A percentile compares a stretch with the other conserved stretches of the same genome.
These are phyloP conservation scores for Ustulina deusta DNA, from an alignment of 2,329 filamentous ascomycete genomes.

Conservation along the genomic window DNA sequence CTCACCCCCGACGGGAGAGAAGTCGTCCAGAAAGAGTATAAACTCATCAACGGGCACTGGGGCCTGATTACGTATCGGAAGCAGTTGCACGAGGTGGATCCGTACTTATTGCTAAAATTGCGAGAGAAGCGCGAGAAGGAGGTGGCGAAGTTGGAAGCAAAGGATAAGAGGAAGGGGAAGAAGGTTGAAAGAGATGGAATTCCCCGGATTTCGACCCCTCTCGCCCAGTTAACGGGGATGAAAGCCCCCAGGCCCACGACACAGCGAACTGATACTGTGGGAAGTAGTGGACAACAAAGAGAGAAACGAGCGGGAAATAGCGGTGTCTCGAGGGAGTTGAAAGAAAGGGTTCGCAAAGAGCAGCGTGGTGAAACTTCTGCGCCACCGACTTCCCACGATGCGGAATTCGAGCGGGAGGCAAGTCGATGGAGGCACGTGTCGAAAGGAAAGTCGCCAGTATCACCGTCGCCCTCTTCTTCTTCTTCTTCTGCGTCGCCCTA, in stretches of 20 bases:
- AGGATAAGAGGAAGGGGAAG: neutral
- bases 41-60: slow-evolving; percentile 37
- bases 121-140: slow-evolving; percentile 13
- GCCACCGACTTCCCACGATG: neutral
- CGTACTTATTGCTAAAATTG: slow-evolving; percentile 1
- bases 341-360: neutral
- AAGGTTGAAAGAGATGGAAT: neutral
- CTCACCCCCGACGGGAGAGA: slow-evolving; percentile 25
- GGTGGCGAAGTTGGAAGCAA: neutral
- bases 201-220: neutral
- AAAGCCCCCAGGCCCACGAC: neutral
- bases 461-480: neutral
- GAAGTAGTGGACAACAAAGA: neutral
- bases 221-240: neutral
- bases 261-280: neutral
- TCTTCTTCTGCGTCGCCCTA: neutral
- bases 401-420: neutral
- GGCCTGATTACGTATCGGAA: slow-evolving; percentile 39
- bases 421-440: neutral
- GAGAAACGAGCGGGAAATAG: neutral
- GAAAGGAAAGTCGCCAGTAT: neutral
- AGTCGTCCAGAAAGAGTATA: slow-evolving; percentile 24
- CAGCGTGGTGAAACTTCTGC: neutral
- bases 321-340: too few species aligned
- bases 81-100: slow-evolving; percentile 26